Evolutionary conservation across 2,329 filamentous ascomycete genomes (phyloP).

Genomic region (Trichoderma sp.): DNA sequence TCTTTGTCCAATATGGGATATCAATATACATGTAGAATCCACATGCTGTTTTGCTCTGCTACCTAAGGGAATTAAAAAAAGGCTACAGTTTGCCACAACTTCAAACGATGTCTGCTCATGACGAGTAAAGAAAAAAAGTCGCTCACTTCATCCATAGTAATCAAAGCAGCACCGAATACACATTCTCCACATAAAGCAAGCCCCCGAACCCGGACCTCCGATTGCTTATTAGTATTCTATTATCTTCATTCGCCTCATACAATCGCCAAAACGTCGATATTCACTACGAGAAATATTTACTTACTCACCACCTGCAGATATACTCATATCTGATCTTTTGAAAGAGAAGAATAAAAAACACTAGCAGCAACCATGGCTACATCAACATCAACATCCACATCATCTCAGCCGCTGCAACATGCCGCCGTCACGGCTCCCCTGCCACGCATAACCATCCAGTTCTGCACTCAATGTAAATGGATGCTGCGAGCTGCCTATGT

Average conservation of each 20-base stretch:
- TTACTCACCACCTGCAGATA: neutral
- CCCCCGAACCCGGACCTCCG: neutral
- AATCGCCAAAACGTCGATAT: neutral
- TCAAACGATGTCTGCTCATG: neutral
- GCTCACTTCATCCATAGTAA: neutral
- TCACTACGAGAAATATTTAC: neutral
- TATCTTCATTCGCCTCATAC: neutral
- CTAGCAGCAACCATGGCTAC: neutral
- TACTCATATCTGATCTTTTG: neutral
- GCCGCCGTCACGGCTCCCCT: constrained; percentile 25
- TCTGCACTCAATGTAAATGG: constrained; percentile 94
- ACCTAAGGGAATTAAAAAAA: no score
- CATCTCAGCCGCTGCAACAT: neutral
- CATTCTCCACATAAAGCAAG: neutral
- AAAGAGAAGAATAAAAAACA: neutral
- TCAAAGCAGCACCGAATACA: neutral
- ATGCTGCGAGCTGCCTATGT: constrained; percentile 85
- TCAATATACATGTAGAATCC: neutral
- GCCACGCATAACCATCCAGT: constrained; percentile 83
- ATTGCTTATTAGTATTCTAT: neutral
- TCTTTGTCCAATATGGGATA: neutral
- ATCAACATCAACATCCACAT: neutral
- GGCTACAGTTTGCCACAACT: neutral
- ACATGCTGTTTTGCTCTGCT: neutral
- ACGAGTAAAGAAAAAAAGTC: neutral